Evolutionary conservation across 345 rosid genomes (phyloP).

Genomic region (Salix udensis): DNA sequence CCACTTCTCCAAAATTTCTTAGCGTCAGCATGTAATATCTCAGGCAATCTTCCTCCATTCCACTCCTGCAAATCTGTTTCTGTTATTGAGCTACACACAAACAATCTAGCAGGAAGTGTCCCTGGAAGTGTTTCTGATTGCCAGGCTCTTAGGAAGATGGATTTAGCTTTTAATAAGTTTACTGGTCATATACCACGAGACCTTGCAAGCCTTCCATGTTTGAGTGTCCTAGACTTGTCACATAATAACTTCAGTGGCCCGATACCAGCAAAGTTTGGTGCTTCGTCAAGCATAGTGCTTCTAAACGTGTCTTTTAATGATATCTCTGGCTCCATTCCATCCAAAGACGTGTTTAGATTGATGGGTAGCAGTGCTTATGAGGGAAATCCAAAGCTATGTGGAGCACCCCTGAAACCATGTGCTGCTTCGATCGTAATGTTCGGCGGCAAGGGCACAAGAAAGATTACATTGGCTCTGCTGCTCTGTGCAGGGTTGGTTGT

Average conservation of each 20-base stretch:
- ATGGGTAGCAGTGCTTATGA: slow-evolving; percentile 62
- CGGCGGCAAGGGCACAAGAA: slow-evolving; percentile 50
- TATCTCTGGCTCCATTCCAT: slow-evolving; percentile 61
- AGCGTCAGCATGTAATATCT: slow-evolving; percentile 59
- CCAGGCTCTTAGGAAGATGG: slow-evolving; percentile 44
- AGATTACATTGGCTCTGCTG: slow-evolving; percentile 49
- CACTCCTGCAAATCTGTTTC: slow-evolving; percentile 55
- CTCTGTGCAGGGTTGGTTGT: slow-evolving; percentile 44
- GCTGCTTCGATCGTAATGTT: slow-evolving; percentile 36
- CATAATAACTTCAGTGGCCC: slow-evolving; percentile 62
- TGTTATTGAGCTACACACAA: slow-evolving; percentile 57
- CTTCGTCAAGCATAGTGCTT: slow-evolving; percentile 40
- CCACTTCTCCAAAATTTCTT: slow-evolving; percentile 76
- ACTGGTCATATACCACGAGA: slow-evolving; percentile 53
- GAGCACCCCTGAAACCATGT: slow-evolving; percentile 65
- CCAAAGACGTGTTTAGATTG: slow-evolving; percentile 43
- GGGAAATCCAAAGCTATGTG: slow-evolving; percentile 74
- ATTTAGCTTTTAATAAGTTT: slow-evolving; percentile 53
- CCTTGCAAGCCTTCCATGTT: slow-evolving; percentile 49
- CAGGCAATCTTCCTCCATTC: slow-evolving; percentile 60
- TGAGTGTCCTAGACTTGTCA: slow-evolving; percentile 57
- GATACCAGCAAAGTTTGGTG: slow-evolving; percentile 49
- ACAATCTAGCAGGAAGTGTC: slow-evolving; percentile 51
- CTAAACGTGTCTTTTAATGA: slow-evolving; percentile 64
- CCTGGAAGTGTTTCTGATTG: slow-evolving; percentile 58